Evolutionary conservation across 1,284 basidiomycete species (phyloP).

Genomic region (Cystobasidium pallidum): DNA sequence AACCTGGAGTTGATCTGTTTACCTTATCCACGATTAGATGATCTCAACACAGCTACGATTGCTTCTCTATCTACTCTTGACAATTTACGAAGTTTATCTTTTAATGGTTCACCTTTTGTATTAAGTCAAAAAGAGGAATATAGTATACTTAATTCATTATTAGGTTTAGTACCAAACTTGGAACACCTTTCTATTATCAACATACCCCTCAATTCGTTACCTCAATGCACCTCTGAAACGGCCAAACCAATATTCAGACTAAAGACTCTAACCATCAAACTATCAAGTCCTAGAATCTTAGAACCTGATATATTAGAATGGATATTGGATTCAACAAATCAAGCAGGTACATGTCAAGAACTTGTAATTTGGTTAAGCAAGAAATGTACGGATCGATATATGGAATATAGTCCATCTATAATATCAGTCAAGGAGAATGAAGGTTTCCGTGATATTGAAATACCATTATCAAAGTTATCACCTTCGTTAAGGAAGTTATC

Average conservation of each 20-base stretch:
- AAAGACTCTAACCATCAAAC: slow-evolving; percentile 1
- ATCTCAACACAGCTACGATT: neutral
- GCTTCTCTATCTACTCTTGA: slow-evolving; percentile 6
- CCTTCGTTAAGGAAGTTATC: slow-evolving; percentile 16
- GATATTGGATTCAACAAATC: slow-evolving; percentile 14
- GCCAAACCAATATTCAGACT: slow-evolving; percentile 13
- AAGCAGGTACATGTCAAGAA: neutral
- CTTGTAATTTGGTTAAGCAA: slow-evolving; percentile 21
- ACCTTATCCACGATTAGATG: slow-evolving; percentile 21
- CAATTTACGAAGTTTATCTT: slow-evolving; percentile 27
- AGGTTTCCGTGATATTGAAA: slow-evolving; percentile 17
- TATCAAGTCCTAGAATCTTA: slow-evolving; percentile 16
- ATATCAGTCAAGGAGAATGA: slow-evolving; percentile 7
- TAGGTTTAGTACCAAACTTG: slow-evolving; percentile 7
- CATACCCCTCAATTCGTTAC: slow-evolving; percentile 19
- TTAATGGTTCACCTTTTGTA: slow-evolving; percentile 1
- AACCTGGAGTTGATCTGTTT: slow-evolving; percentile 27
- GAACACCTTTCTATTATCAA: slow-evolving; percentile 21
- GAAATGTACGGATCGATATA: slow-evolving; percentile 11
- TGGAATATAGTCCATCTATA: neutral
- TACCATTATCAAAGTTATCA: slow-evolving; percentile 13
- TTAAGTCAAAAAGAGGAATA: slow-evolving; percentile 18
- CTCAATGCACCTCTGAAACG: neutral
- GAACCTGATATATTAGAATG: slow-evolving; percentile 16
- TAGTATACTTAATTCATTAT: slow-evolving; percentile 13